Base-by-base conservation (phyloP, 148 eudicot genomes). In the Drosera capensis region DNA sequence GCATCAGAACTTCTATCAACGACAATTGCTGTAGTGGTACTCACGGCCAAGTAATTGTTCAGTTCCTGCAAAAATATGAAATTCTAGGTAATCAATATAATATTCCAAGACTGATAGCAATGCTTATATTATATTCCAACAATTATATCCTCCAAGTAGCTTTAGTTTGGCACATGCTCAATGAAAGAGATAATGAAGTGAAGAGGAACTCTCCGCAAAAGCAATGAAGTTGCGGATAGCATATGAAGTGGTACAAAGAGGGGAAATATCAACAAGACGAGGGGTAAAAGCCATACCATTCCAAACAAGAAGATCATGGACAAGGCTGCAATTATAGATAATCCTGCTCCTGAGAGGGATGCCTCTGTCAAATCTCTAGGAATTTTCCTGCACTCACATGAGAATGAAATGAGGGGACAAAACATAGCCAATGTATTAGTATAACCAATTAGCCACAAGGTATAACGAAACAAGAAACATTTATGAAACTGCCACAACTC, bases 311-410 rank as follows among this genome's bases (percentile, higher is more conserved):
- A 84, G 21, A 80, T 57, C 80, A 88, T 83, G 58, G 63, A 56
- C 40, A 88, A 60, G 57, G 94, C 92, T 24, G 94, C 97, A 59
- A 80, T 12, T 23, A 88, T 60, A 51, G 97, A 88, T 71, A 88
- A 63, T 51, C 97, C 97, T 57, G 94, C 97, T 61, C 94, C 94
- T 30, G 94, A 83, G 34, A 83, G 54, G 43, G 97, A 80, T 67
- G 97, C 97, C 58, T 88, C 97, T 24, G 97, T 88, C 68, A 88
- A 78, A 72, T 88, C 97, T 61, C 97, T 68, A 13, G 97, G 97
- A 64, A 84, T 88, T 71, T 88, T 88, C 69, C 97, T 88, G 94
- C 13, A 45, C 5, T 8, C 29, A 22, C 13, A n/a, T 1, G 25
- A 18, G 31, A 62, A 35, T 26, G 22, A 25, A 3, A 52, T 16